These are phyloP conservation scores for Pleurostoma richardsiae DNA, from an alignment of 2,329 filamentous ascomycete genomes.

Conservation along the genomic window DNA sequence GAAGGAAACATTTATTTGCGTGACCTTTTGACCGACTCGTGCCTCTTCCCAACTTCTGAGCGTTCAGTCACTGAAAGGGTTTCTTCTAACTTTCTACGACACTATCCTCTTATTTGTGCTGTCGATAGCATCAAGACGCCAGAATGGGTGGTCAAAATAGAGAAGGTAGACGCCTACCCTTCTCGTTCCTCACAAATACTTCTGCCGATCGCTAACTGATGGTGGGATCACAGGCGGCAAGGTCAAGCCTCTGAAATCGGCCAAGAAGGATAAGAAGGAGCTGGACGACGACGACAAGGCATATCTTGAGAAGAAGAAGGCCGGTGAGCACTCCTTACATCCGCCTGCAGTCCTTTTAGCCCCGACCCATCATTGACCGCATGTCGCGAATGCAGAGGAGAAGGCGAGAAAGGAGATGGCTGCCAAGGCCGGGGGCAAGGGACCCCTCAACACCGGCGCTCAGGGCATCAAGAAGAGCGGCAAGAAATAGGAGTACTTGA, in stretches of 20 bases:
- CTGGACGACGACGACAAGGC: constrained; percentile 84
- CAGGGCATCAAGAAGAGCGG: constrained; percentile 98
- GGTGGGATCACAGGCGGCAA: constrained; percentile 59
- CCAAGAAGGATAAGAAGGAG: constrained; percentile 81
- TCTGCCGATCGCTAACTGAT: constrained; percentile 12
- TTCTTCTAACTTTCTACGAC: no score
- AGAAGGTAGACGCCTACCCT: constrained; percentile 46
- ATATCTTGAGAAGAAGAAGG: constrained; percentile 76
- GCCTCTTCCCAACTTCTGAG: no score
- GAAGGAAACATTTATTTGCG: no score
- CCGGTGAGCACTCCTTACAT: constrained; percentile 52
- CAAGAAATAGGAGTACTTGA: constrained; percentile 67
- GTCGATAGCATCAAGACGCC: constrained; percentile 16
- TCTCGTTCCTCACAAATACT: neutral
- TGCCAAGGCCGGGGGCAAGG: constrained; percentile 80
- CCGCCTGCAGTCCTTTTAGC: neutral
- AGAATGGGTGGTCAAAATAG: constrained; percentile 62
- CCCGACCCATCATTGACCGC: constrained; percentile 9
- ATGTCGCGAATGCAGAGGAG: constrained; percentile 50
- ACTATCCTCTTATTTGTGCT: neutral
- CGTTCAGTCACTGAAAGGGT: no score
- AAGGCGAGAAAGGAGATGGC: constrained; percentile 82
- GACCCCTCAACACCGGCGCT: constrained; percentile 75
- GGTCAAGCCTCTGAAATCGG: constrained; percentile 78
- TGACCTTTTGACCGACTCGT: no score